These are phyloP conservation scores for Ogataea allantospora DNA, from an alignment of 805 yeast genomes.

Conservation along the genomic window DNA sequence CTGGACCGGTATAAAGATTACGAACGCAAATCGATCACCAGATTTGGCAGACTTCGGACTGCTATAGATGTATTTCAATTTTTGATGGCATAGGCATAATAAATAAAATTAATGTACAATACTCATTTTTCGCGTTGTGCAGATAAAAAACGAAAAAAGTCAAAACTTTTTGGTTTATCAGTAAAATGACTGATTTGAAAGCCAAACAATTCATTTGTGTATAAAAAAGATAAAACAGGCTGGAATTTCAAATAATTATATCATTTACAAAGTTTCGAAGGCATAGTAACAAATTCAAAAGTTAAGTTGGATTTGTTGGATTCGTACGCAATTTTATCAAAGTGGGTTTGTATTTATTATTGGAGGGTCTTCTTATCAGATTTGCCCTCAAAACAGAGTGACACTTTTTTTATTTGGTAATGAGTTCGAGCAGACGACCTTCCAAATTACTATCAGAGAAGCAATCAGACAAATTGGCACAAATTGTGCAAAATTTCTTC, in stretches of 20 bases:
- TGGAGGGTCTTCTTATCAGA: conserved; percentile 8
- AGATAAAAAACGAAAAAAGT: conserved; percentile 1
- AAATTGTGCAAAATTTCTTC: conserved; percentile 55
- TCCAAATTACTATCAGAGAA: conserved; percentile 28
- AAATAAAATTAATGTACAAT: conserved; percentile 5
- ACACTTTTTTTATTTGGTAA: conserved; percentile 1
- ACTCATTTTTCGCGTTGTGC: not conserved
- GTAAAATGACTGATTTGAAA: conserved; percentile 10
- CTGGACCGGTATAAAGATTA: conserved; percentile 57
- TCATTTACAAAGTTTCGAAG: not conserved
- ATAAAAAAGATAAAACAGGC: not conserved
- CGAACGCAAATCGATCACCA: conserved; percentile 54
- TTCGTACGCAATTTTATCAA: not conserved
- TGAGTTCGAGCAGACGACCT: conserved; percentile 16
- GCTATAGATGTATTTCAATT: conserved; percentile 51
- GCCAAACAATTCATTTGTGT: conserved; percentile 1
- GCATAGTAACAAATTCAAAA: no score
- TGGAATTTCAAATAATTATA: not conserved
- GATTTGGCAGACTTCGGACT: conserved; percentile 53
- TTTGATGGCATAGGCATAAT: conserved; percentile 4
- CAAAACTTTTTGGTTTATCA: conserved; percentile 8
- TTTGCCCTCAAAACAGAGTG: conserved; percentile 12
- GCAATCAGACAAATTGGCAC: conserved; percentile 33
- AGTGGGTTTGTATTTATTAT: conserved; percentile 1
- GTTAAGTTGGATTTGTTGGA: no score